These are phyloP conservation scores for Apiotrichum brassicae DNA, from an alignment of 1,284 basidiomycete species.

Conservation along the genomic window DNA sequence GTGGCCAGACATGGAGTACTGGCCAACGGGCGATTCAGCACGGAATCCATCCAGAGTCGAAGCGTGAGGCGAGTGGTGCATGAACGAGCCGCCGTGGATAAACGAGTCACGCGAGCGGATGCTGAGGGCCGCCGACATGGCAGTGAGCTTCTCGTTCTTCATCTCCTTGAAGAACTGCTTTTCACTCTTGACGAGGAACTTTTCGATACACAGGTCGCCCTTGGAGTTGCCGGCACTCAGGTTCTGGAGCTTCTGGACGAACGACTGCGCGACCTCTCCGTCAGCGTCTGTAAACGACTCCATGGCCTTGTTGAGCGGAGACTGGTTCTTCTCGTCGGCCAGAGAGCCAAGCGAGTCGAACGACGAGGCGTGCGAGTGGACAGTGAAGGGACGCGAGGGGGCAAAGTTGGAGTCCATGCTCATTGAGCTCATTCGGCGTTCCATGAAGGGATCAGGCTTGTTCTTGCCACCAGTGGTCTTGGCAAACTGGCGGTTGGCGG, in stretches of 20 bases:
- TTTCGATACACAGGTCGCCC: slow-evolving; percentile 82
- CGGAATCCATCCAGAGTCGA: slow-evolving; percentile 64
- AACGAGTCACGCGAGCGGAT: slow-evolving; percentile 65
- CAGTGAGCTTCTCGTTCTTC: slow-evolving; percentile 63
- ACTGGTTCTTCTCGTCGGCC: slow-evolving; percentile 80
- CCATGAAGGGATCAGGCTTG: slow-evolving; percentile 68
- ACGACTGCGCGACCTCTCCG: slow-evolving; percentile 79
- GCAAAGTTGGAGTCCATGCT: slow-evolving; percentile 28
- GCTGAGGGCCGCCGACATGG: slow-evolving; percentile 42
- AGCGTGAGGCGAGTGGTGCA: slow-evolving; percentile 33
- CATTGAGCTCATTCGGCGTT: slow-evolving; percentile 43
- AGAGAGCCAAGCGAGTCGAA: slow-evolving; percentile 82
- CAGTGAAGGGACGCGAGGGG: slow-evolving; percentile 67
- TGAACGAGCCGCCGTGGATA: slow-evolving; percentile 21
- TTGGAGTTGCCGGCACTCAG: slow-evolving; percentile 81
- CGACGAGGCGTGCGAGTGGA: slow-evolving; percentile 70
- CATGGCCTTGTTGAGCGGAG: slow-evolving; percentile 85
- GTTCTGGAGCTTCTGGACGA: slow-evolving; percentile 73
- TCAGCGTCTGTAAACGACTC: slow-evolving; percentile 88
- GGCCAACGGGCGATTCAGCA: slow-evolving; percentile 52
- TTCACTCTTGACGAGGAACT: slow-evolving; percentile 80
- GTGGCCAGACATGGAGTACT: slow-evolving; percentile 42
- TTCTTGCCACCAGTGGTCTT: slow-evolving; percentile 66
- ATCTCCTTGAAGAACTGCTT: slow-evolving; percentile 86
- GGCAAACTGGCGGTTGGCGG: slow-evolving; percentile 72